phyloP scores from a whole-genome alignment of 257 asterid genomes.

The Nicotiana attenuata region DNA sequence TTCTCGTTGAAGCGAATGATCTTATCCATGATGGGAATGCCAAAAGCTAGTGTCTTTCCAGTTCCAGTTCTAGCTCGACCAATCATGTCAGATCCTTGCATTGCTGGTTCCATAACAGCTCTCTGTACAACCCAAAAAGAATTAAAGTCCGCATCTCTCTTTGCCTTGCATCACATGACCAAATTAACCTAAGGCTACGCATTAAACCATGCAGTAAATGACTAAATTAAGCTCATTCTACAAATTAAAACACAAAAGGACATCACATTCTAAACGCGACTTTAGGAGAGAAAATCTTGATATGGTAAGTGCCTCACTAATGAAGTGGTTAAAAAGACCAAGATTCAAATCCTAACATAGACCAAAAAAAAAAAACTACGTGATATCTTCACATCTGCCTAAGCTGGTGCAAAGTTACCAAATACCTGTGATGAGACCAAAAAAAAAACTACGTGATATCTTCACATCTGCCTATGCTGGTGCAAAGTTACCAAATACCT shows the following conservation, averaged over 20 bases:
- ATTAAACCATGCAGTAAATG: neutral
- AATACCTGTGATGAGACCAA: neutral
- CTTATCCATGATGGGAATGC: slow-evolving; percentile 86
- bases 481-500: neutral
- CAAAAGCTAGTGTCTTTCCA: slow-evolving; percentile 95
- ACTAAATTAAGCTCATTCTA: neutral
- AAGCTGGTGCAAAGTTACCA: neutral
- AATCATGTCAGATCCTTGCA: slow-evolving; percentile 92
- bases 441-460: neutral
- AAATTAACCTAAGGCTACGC: neutral
- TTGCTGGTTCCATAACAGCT: slow-evolving; percentile 93
- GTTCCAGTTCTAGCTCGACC: slow-evolving; percentile 97
- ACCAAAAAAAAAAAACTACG: neutral
- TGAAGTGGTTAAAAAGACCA: neutral
- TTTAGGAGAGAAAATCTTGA: neutral
- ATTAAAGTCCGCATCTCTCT: neutral
- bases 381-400: neutral
- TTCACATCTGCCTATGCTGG: neutral
- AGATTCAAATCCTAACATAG: neutral
- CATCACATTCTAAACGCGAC: neutral
- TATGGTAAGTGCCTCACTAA: neutral
- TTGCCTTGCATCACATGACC: neutral
- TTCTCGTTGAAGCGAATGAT: slow-evolving; percentile 63
- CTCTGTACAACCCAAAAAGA: slow-evolving; percentile 37
- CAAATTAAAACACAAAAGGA: neutral